Evolutionary conservation across 1,284 basidiomycete genomes (phyloP), one percentile per base, ranked within the genome.

Genomic region (Caloboletus inedulis): DNA sequence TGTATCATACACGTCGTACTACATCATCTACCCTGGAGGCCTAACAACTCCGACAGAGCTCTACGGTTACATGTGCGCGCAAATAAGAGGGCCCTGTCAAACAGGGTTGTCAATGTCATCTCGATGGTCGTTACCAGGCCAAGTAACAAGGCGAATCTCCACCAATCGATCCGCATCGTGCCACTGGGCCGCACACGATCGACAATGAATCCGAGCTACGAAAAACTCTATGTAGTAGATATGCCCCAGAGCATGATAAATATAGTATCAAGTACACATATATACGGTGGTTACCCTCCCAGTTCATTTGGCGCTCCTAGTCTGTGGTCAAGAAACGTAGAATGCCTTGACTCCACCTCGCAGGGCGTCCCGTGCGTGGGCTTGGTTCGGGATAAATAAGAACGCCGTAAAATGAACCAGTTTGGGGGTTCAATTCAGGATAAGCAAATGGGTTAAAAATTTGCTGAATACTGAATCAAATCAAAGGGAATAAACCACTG

Each of bases 361-460:
- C 44, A 37, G 46, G 47, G 40, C 33, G 40, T 25, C 30, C 40
- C 51, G 37, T 25, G 37, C 25, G 49, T 62, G 47, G 36, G 43
- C 47, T 49, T 33, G 41, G 39, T 64, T 51, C 60, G 52, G 53
- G 49, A 60, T 68, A 68, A 66, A 66, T 66, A 68, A 54, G 16
- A 53, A 52, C 54, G n/a, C 54, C 45, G 43, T 25, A 36, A 52
- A 41, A 49, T 40, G 52, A 34, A 31, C 55, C 43, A 59, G 44
- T 41, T 40, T 41, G n/a, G 25, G n/a, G 21, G 44, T 43, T 52
- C 45, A 54, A 61, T 66, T 59, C 63, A 64, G 63, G 31, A 58
- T 51, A 39, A 54, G 65, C 58, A 57, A 57, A 34, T 27, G 50
- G 49, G 43, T 46, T 36, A 48, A 54, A 51, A 40, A 33, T 46